phyloP scores from a whole-genome alignment of 192 early-diverging fungal species.

The Podila minutissima region DNA sequence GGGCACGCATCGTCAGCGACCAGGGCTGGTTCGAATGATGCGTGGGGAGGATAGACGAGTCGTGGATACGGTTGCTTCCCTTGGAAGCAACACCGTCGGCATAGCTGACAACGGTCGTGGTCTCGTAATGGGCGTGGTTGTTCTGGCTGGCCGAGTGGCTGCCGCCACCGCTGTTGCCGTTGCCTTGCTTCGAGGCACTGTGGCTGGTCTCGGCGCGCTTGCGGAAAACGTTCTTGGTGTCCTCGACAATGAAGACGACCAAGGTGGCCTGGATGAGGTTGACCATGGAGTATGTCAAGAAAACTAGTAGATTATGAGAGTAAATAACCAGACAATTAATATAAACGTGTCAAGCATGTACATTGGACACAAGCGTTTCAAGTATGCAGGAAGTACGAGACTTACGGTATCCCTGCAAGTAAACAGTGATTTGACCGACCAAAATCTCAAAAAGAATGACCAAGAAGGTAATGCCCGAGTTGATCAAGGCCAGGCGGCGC shows the following conservation, averaged over 20 bases:
- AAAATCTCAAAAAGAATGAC: conserved; percentile 47
- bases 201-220: conserved; percentile 27
- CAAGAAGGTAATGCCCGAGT: conserved; percentile 45
- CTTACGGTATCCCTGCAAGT: conserved; percentile 37
- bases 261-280: conserved; percentile 39
- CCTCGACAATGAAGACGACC: conserved; percentile 44
- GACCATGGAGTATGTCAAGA: conserved; percentile 43
- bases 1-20: conserved; percentile 39
- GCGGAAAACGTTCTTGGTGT: conserved; percentile 41
- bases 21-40: conserved; percentile 17
- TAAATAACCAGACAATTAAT: neutral
- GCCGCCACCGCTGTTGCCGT: conserved; percentile 7
- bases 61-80: conserved; percentile 1
- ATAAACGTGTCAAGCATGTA: neutral
- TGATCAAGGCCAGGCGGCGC: conserved; percentile 44
- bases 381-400: neutral
- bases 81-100: conserved; percentile 25
- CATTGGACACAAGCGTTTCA: no score
- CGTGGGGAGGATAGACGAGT: neutral
- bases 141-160: no score
- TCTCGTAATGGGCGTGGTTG: neutral
- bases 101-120: conserved; percentile 15
- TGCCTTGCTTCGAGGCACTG: conserved; percentile 17
- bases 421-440: conserved; percentile 43
- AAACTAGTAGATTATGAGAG: conserved; percentile 8